These are phyloP conservation scores for Didymellaceae sp. DNA, from an alignment of 2,329 filamentous ascomycete genomes.

Conservation along the genomic window DNA sequence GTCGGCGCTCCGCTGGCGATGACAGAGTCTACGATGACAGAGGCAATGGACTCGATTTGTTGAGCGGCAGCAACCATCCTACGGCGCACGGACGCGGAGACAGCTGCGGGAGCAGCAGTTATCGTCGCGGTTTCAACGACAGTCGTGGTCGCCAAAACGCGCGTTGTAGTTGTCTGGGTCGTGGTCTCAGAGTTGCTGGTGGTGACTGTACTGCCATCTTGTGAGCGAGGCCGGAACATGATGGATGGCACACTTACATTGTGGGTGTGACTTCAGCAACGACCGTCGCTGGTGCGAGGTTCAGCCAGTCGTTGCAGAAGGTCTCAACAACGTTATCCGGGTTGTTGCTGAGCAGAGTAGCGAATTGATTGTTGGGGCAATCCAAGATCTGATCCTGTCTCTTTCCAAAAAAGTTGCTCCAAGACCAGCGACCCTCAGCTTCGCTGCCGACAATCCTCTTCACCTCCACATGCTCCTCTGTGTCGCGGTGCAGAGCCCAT, in stretches of 20 bases:
- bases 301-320: slow-evolving; percentile 41
- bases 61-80: slow-evolving; percentile 26
- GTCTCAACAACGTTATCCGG: slow-evolving; percentile 17
- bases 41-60: slow-evolving; percentile 27
- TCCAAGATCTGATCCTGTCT: slow-evolving; percentile 24
- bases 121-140: slow-evolving; percentile 30
- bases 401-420: slow-evolving; percentile 20
- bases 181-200: slow-evolving; percentile 25
- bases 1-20: slow-evolving; percentile 26
- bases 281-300: slow-evolving; percentile 31
- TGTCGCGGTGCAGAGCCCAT: slow-evolving; percentile 25
- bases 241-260: slow-evolving; percentile 24
- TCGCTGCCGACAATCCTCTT: slow-evolving; percentile 5
- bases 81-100: slow-evolving; percentile 13
- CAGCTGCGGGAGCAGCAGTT: slow-evolving; percentile 23
- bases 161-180: slow-evolving; percentile 25
- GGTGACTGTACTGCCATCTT: slow-evolving; percentile 25
- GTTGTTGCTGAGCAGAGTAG: slow-evolving; percentile 25
- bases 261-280: slow-evolving; percentile 31
- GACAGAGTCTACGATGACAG: slow-evolving; percentile 31
- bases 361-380: slow-evolving; percentile 28
- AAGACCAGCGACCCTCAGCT: slow-evolving; percentile 11
- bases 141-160: slow-evolving; percentile 31
- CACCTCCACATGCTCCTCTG: slow-evolving; percentile 11
- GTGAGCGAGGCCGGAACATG: neutral